Evolutionary conservation across 2,329 filamentous ascomycete species (phyloP), one percentile per base, ranked within the genome.

Genomic region (Colletotrichum sp.): DNA sequence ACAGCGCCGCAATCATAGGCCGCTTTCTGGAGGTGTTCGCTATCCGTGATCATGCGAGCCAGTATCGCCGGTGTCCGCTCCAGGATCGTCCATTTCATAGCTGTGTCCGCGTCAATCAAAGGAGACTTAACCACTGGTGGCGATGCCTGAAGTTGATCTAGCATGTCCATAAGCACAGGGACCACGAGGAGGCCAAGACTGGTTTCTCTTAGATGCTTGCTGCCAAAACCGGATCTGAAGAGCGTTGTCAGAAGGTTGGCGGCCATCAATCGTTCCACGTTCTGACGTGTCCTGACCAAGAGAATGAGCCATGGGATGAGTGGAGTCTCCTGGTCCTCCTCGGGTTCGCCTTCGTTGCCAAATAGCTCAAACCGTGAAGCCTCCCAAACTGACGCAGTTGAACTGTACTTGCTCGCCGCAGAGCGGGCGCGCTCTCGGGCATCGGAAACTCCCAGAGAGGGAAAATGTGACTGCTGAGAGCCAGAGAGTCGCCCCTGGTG

Each of bases 31-130:
- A 98, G 88, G 74, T 91, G 90, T 76, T 94, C 92, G 82, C 93
- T 95, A 80, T 97, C 95, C 30, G 92, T 92, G 22, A 98, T 92
- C 52, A 98, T 88, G 61, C 93, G 92, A 19, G 95, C 95, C 71
- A 98, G 88, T 13, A 98, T 90, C 2, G 91, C 90, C 9, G 96
- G 95, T 3, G 94, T 92, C 77, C 91, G 91, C 82, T 96, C 94
- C 71, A 92, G 88, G 15, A 95, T 88, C 11, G 86, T 83, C 79
- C 90, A 88, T 27, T 86, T 86, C 15, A 85, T 80, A 15, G 87
- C 84, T 34, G 82, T 84, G 34, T 83, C 79, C 16, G 84, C 80
- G 39, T 86, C 85, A 16, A 86, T 80, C 48, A 86, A 55, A 28
- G 74, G 76, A 34, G 75, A 77, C 66, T 71, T 70, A 30, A 73